These are phyloP conservation scores for Deuterostichococcus epilithicus DNA, from an alignment of 139 green algal species.

Conservation along the genomic window DNA sequence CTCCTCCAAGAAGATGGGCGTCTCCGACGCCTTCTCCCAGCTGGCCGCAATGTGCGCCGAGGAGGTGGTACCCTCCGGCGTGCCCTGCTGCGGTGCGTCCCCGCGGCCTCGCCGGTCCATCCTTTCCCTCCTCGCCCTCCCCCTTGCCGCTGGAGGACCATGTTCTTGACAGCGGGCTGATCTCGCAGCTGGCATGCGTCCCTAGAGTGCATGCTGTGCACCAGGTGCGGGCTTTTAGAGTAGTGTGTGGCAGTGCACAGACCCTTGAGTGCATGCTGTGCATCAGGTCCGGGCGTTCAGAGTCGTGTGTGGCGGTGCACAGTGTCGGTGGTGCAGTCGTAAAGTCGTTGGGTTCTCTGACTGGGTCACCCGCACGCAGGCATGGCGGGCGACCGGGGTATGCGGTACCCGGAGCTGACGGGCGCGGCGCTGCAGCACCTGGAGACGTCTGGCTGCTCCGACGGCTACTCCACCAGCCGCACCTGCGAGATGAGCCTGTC, in stretches of 20 bases:
- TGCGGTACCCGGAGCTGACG: slow-evolving; percentile 94
- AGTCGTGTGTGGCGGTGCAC: too few relatives aligned
- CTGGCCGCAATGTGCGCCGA: slow-evolving; percentile 79
- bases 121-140: too few relatives aligned
- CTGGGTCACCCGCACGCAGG: slow-evolving; percentile 36
- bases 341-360: too few relatives aligned
- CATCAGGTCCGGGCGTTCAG: too few relatives aligned
- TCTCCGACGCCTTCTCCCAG: slow-evolving; percentile 73
- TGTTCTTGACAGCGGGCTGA: too few relatives aligned
- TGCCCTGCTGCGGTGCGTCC: slow-evolving; percentile 82
- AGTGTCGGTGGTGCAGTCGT: too few relatives aligned
- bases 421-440: slow-evolving; percentile 64
- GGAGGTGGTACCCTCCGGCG: slow-evolving; percentile 68
- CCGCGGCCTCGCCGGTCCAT: not conserved
- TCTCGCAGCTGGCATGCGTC: too few relatives aligned
- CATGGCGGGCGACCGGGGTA: slow-evolving; percentile 93
- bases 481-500: slow-evolving; percentile 94
- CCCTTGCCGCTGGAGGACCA: too few relatives aligned
- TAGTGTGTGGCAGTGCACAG: too few relatives aligned
- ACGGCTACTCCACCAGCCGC: slow-evolving; percentile 90
- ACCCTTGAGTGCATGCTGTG: too few relatives aligned
- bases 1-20: slow-evolving; percentile 97
- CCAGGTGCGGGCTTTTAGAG: too few relatives aligned
- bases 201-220: too few relatives aligned
- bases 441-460: slow-evolving; percentile 60